Base-by-base conservation (phyloP, 345 rosid species). In the Arabis hirsuta region DNA sequence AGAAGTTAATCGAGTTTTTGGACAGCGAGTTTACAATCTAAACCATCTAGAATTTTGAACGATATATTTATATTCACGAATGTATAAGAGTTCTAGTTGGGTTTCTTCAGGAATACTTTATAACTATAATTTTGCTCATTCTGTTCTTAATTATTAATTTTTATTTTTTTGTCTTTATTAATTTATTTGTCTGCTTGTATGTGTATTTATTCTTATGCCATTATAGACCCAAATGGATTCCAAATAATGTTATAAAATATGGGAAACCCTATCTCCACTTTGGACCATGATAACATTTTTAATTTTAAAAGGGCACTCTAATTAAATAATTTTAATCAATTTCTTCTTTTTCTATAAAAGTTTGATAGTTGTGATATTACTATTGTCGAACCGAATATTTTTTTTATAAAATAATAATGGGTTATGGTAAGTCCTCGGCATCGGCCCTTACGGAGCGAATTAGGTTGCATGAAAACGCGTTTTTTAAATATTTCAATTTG, bases 191-290 rank as follows among this genome's bases (percentile, higher is more conserved):
- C 76, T 46, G 48, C 26, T 69, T 70, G 42, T 70, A 47, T 63
- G 29, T 76, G 71, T 69, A 41, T 39, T 69, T 69, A 76, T 76
- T 76, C 79, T 41, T 48, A 34, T 62, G 41, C 55, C 55, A 55
- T 70, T 46, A 46, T 74, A 67, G 62, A 16, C 36, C 63, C 60
- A 47, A 69, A 69, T 76, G 79, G 70, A 58, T 76, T 62, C 70
- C 69, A 55, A 41, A 68, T 10, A 55, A 47, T 63, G 55, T 54
- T 63, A 76, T 62, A 63, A 76, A 55, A 39, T 46, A 46, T 9
- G 12, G 56, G 55, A 69, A 76, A 70, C 41, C 59, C 61, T 69
- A 76, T 76, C 79, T 69, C 71, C 79, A 76, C 75, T 69, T 69
- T 62, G 66, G 60, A 69, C 61, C 66, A 76, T 69, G 79, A 76